Evolutionary conservation across 106 monocot species (phyloP).

Genomic region (Vanilla planifolia): DNA sequence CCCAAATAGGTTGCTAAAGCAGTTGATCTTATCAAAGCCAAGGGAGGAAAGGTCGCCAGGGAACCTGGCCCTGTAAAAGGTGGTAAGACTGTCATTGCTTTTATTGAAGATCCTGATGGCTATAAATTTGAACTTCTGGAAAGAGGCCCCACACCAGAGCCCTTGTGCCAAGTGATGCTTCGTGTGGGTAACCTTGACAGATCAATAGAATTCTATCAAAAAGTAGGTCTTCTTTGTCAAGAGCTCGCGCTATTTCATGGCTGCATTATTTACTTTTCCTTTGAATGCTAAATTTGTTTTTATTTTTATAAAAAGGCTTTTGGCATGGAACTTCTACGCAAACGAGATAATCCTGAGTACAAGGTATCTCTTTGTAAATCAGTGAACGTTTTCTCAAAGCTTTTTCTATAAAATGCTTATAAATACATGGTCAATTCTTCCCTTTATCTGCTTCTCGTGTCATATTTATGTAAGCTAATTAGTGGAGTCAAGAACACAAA

Average conservation of each 20-base stretch:
- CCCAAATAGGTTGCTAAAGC: slow-evolving; percentile 48
- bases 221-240: slow-evolving; percentile 25
- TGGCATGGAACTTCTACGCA: slow-evolving; percentile 94
- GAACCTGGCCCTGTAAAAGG: slow-evolving; percentile 87
- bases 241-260: not conserved
- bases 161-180: slow-evolving; percentile 93
- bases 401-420: no score
- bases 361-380: slow-evolving; percentile 37
- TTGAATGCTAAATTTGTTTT: not conserved
- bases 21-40: slow-evolving; percentile 78
- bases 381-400: not conserved
- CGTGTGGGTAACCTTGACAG: slow-evolving; percentile 78
- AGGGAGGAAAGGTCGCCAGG: slow-evolving; percentile 83
- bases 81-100: slow-evolving; percentile 74
- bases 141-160: slow-evolving; percentile 71
- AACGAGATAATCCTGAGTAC: slow-evolving; percentile 82
- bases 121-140: slow-evolving; percentile 90
- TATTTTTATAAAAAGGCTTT: slow-evolving; percentile 47
- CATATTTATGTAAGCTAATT: no score
- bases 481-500: no score
- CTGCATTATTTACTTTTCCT: not conserved
- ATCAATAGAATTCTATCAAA: slow-evolving; percentile 72
- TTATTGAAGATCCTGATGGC: slow-evolving; percentile 87
- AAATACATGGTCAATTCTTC: no score
- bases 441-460: no score